phyloP scores from a whole-genome alignment of 805 yeast genomes.

The Yamadazyma nakazawae region DNA sequence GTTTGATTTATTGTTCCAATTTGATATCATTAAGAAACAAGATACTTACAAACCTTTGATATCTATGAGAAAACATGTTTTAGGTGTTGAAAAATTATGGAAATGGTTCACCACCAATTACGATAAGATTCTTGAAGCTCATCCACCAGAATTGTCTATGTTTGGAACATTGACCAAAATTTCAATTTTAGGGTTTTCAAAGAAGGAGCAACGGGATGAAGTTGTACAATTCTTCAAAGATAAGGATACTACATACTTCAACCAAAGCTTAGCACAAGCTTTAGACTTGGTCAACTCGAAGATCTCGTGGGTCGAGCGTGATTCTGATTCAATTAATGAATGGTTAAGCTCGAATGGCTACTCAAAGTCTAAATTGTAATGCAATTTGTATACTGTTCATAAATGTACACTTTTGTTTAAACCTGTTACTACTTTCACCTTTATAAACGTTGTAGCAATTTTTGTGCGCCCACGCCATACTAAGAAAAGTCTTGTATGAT shows the following conservation, averaged over 20 bases:
- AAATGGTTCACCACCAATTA: constrained; percentile 70
- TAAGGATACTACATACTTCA: constrained; percentile 60
- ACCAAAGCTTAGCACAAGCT: constrained; percentile 63
- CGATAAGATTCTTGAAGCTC: constrained; percentile 59
- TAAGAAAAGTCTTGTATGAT: too few species aligned
- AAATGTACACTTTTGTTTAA: too few species aligned
- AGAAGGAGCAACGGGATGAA: constrained; percentile 48
- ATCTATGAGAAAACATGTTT: constrained; percentile 60
- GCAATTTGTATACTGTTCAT: constrained; percentile 9
- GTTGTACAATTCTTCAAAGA: constrained; percentile 49
- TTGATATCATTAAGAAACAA: constrained; percentile 59
- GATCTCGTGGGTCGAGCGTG: constrained; percentile 58
- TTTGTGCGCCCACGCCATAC: constrained; percentile 18
- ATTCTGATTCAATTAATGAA: constrained; percentile 39
- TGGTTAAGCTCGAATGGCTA: constrained; percentile 48
- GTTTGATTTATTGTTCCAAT: constrained; percentile 50
- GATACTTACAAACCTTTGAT: constrained; percentile 76
- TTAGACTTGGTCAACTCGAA: constrained; percentile 57
- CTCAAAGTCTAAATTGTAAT: constrained; percentile 8
- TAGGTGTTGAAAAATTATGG: constrained; percentile 72
- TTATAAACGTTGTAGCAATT: too few species aligned
- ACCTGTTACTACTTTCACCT: background rate
- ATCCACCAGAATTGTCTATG: constrained; percentile 83
- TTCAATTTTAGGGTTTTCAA: constrained; percentile 60
- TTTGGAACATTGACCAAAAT: constrained; percentile 69